Conservation (phyloP, 139 green algal species). For the Asterochloris sp. region DNA sequence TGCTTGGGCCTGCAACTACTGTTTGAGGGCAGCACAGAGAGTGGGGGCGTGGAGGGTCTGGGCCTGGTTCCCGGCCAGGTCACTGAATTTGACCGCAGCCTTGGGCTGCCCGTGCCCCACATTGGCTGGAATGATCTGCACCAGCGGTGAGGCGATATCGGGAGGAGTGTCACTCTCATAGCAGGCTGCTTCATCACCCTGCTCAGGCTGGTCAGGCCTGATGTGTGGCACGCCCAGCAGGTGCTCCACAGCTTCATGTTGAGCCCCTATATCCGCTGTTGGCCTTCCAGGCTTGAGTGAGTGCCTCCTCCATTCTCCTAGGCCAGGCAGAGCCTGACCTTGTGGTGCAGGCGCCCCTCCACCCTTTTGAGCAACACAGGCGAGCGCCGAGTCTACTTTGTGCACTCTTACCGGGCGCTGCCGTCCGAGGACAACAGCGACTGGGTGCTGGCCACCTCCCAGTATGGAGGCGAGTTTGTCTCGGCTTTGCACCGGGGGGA, state of each 20-base stretch:
- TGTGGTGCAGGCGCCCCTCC: constrained; percentile 20
- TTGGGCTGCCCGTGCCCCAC: constrained; percentile 90
- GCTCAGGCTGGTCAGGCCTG: background rate
- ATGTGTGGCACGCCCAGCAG: background rate
- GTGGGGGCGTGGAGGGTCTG: constrained; percentile 87
- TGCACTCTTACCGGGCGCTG: constrained; percentile 90
- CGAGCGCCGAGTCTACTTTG: constrained; percentile 92
- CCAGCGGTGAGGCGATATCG: constrained; percentile 24
- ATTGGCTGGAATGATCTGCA: constrained; percentile 96
- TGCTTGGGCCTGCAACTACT: constrained; percentile 97
- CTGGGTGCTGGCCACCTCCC: constrained; percentile 87
- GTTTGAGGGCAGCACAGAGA: constrained; percentile 96
- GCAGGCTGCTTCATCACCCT: no score
- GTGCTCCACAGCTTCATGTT: background rate
- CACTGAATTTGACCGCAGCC: constrained; percentile 61
- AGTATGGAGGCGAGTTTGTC: constrained; percentile 91
- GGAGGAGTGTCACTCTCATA: no score
- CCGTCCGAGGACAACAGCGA: constrained; percentile 71
- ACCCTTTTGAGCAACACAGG: constrained; percentile 58
- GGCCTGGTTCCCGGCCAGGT: constrained; percentile 86
- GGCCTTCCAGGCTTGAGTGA: no score
- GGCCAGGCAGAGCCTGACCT: no score
- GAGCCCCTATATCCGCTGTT: no score
- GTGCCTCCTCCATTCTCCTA: no score
- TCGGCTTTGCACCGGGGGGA: constrained; percentile 76